Conservation (phyloP, 140 eudicot species). For the Cichorium intybus region DNA sequence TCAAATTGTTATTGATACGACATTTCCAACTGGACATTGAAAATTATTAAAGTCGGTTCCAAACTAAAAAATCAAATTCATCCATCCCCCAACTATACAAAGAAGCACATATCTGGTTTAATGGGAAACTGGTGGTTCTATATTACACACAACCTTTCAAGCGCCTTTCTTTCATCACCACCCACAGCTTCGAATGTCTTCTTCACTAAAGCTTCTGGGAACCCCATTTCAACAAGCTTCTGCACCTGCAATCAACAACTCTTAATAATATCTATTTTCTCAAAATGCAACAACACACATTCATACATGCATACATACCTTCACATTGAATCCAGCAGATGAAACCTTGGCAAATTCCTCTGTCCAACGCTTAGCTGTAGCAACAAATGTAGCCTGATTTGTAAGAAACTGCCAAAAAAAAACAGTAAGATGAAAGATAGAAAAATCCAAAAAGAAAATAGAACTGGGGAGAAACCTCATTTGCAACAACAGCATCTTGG, state of each 20-base stretch:
- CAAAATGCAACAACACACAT: no score
- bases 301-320: constrained; percentile 29
- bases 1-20: no score
- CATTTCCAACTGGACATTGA: constrained; percentile 4
- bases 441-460: neutral
- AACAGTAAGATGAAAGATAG: neutral
- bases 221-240: constrained; percentile 54
- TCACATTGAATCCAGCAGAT: constrained; percentile 20
- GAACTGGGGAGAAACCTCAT: constrained; percentile 44
- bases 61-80: constrained; percentile 9
- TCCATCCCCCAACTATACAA: constrained; percentile 21
- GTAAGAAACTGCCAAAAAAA: constrained; percentile 47
- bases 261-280: no score
- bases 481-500: constrained; percentile 92
- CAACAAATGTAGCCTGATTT: constrained; percentile 45
- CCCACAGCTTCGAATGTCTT: constrained; percentile 42
- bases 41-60: neutral
- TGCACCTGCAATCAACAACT: constrained; percentile 39
- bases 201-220: constrained; percentile 40
- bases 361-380: constrained; percentile 78
- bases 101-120: neutral
- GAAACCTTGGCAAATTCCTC: constrained; percentile 61
- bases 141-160: constrained; percentile 40
- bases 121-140: constrained; percentile 1
- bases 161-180: constrained; percentile 52